Conservation (phyloP, 1,284 basidiomycete species). For the Ceratobasidium sp. region DNA sequence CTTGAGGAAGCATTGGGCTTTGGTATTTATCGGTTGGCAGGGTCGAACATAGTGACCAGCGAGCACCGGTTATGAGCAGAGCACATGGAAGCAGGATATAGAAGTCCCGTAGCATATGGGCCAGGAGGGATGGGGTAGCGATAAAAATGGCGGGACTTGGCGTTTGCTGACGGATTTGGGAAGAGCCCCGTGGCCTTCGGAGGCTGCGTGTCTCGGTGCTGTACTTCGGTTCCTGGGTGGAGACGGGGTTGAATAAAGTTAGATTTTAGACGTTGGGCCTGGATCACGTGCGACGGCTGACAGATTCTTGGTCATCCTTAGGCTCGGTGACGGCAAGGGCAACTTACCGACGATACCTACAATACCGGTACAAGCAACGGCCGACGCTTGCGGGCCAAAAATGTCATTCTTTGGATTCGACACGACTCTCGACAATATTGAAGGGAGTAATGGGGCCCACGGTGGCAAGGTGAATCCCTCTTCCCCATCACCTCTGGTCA, state of each 20-base stretch:
- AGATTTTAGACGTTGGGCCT: neutral
- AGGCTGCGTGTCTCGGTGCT: neutral
- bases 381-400: conserved; percentile 19
- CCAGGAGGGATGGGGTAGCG: neutral
- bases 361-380: conserved; percentile 1
- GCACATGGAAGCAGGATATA: conserved; percentile 1
- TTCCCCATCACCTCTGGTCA: conserved; percentile 37
- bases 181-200: neutral
- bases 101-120: conserved; percentile 19
- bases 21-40: conserved; percentile 14
- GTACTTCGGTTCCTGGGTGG: too few relatives aligned
- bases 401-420: conserved; percentile 86
- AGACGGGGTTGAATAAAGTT: too few relatives aligned
- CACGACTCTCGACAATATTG: conserved; percentile 64
- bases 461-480: conserved; percentile 68
- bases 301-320: neutral
- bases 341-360: conserved; percentile 27
- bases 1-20: neutral
- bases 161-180: neutral
- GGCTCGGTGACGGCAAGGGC: neutral
- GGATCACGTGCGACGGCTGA: conserved; percentile 7
- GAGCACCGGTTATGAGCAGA: conserved; percentile 1
- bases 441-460: conserved; percentile 60
- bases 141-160: conserved; percentile 1
- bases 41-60: conserved; percentile 2